A percentile compares a stretch with the other conserved stretches of the same genome.
phyloP scores from a whole-genome alignment of 345 rosid genomes.

The Linum usitatissimum region DNA sequence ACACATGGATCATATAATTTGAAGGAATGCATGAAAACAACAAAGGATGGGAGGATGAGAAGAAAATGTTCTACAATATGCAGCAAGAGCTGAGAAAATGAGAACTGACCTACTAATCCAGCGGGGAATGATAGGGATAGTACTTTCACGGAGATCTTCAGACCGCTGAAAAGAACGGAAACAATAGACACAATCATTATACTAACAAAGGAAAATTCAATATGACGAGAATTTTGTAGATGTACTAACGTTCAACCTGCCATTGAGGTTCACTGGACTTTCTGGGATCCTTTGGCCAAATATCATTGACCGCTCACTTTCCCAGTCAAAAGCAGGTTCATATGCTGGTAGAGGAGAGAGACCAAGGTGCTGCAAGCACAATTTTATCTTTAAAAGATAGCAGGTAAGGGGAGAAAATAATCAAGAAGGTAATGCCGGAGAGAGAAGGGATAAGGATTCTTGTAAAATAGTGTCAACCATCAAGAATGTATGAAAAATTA shows the following conservation, averaged over 20 bases:
- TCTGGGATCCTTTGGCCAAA: conserved; percentile 91
- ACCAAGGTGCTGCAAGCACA: conserved; percentile 66
- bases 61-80: not conserved
- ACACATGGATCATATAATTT: not conserved
- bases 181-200: conserved; percentile 1
- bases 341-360: conserved; percentile 91
- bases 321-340: conserved; percentile 99
- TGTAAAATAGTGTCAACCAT: not conserved
- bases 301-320: conserved; percentile 80
- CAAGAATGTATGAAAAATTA: not conserved
- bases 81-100: not conserved
- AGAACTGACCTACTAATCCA: conserved; percentile 72
- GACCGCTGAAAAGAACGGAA: conserved; percentile 41
- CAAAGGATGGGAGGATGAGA: not conserved
- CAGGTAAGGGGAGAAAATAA: not conserved
- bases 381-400: conserved; percentile 6
- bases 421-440: not conserved
- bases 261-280: conserved; percentile 47
- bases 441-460: not conserved
- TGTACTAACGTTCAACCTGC: conserved; percentile 38
- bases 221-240: not conserved
- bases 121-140: conserved; percentile 77
- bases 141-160: conserved; percentile 92
- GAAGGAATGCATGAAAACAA: not conserved
- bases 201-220: not conserved